Conservation (phyloP, 805 yeast species). For the Wickerhamomyces chaumierensis region DNA sequence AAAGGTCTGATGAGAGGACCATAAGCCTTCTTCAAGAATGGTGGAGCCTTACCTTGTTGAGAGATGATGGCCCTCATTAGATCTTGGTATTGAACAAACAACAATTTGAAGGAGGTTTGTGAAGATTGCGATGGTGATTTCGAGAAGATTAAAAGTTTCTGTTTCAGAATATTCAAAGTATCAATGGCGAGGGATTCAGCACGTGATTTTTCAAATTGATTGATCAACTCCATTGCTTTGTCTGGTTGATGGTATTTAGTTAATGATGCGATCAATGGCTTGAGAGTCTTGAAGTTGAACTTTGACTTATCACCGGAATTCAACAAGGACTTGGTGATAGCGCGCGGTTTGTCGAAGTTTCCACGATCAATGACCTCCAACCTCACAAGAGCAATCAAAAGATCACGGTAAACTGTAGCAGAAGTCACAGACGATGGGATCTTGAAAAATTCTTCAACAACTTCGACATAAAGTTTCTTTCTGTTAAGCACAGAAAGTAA, state of each 20-base stretch:
- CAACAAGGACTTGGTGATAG: constrained; percentile 21
- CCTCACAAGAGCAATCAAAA: constrained; percentile 22
- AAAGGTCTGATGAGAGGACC: constrained; percentile 9
- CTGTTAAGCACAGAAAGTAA: constrained; percentile 21
- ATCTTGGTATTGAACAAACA: constrained; percentile 12
- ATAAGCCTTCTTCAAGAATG: constrained; percentile 15
- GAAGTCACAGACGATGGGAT: constrained; percentile 16
- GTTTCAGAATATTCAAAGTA: constrained; percentile 19
- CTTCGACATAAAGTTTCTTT: constrained; percentile 17
- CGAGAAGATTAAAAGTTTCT: constrained; percentile 20
- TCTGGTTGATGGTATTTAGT: constrained; percentile 21
- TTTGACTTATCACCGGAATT: constrained; percentile 15
- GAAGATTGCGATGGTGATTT: constrained; percentile 19
- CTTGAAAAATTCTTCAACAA: constrained; percentile 17
- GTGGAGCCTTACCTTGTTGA: constrained; percentile 12
- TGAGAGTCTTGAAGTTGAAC: constrained; percentile 23
- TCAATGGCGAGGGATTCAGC: constrained; percentile 14
- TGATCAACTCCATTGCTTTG: constrained; percentile 22
- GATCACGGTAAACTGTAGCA: constrained; percentile 19
- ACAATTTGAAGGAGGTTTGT: constrained; percentile 22
- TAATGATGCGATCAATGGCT: constrained; percentile 23
- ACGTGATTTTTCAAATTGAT: constrained; percentile 19
- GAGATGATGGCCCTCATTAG: constrained; percentile 7
- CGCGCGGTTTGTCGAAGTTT: constrained; percentile 19
- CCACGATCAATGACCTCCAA: constrained; percentile 17